Evolutionary conservation across 2,329 filamentous ascomycete species (phyloP), one percentile per base, ranked within the genome.

Genomic region (Neurospora sp.): DNA sequence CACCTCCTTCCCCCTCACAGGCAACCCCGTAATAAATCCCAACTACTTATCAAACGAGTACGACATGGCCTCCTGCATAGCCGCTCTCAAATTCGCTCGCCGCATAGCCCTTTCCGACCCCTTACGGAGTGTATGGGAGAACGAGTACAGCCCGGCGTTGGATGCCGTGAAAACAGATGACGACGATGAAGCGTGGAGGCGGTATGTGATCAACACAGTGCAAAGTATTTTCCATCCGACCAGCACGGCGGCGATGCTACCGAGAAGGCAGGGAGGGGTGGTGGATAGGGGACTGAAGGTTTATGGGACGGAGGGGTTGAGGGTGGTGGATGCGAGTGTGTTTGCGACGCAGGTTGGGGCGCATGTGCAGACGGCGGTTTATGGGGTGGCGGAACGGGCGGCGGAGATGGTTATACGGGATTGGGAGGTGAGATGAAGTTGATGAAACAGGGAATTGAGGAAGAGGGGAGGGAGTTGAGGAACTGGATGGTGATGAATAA

Each of bases 121-220:
- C 0, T 73, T 81, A 71, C 69, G 67, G n/a, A 75, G 73, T 0
- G 57, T 78, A 0, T 79, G 77, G 77, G 75, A 73, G 1, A 73
- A 66, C 11, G 80, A 81, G 72, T 79, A 80, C 40, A 78, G 78
- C 71, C 80, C 78, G 1, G 77, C 77, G 2, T n/a, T 74, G 62
- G 74, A 70, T 8, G 67, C 43, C 0, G 73, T 75, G 17, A 46
- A 69, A 46, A 72, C 69, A 10, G 71, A 73, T 33, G 71, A 68
- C 12, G 28, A 6, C 6, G 43, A 73, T 15, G 38, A 40, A 4
- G 5, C 4, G 57, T 72, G 70, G 73, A 40, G 43, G 12, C 39
- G 67, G 33, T 72, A 69, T 62, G 65, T 74, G 15, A 5, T 57
- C 8, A 69, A 70, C 36, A 74, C 66, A 3, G 69, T 62, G 38